phyloP scores from a whole-genome alignment of 768 basidiomycete species.

The Rhodosporidiobolus sp. region DNA sequence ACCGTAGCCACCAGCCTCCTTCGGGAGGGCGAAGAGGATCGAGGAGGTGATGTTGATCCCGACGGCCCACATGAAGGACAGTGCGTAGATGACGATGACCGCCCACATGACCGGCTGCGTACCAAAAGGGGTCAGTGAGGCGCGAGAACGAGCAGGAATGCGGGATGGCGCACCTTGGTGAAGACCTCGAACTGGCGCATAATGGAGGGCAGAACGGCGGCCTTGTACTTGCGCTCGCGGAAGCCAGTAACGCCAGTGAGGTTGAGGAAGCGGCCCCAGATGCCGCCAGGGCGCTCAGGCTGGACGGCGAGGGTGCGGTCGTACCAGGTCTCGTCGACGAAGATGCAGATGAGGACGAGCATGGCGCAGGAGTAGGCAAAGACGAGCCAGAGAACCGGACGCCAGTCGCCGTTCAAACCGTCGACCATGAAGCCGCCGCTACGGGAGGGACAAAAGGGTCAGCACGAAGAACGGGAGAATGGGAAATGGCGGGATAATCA shows the following conservation, averaged over 20 bases:
- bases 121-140: too few species aligned
- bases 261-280: conserved; percentile 26
- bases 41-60: conserved; percentile 39
- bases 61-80: conserved; percentile 34
- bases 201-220: conserved; percentile 11
- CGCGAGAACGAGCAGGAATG: too few species aligned
- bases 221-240: conserved; percentile 35
- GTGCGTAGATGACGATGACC: conserved; percentile 34
- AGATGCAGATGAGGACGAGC: conserved; percentile 21
- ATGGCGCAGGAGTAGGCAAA: conserved; percentile 28
- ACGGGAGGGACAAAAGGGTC: not conserved
- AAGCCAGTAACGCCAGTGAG: conserved; percentile 34
- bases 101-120: conserved; percentile 17
- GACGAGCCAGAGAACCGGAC: conserved; percentile 38
- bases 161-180: too few species aligned
- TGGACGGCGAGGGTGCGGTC: conserved; percentile 26
- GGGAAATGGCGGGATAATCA: not conserved
- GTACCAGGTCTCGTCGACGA: conserved; percentile 41
- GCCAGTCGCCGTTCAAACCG: conserved; percentile 29
- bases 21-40: conserved; percentile 22
- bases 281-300: conserved; percentile 20
- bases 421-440: conserved; percentile 32
- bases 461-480: not conserved
- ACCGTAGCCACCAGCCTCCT: conserved; percentile 19
- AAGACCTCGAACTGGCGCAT: conserved; percentile 35